phyloP scores from a whole-genome alignment of 2,329 filamentous ascomycete species.

The Thelonectria rubi region DNA sequence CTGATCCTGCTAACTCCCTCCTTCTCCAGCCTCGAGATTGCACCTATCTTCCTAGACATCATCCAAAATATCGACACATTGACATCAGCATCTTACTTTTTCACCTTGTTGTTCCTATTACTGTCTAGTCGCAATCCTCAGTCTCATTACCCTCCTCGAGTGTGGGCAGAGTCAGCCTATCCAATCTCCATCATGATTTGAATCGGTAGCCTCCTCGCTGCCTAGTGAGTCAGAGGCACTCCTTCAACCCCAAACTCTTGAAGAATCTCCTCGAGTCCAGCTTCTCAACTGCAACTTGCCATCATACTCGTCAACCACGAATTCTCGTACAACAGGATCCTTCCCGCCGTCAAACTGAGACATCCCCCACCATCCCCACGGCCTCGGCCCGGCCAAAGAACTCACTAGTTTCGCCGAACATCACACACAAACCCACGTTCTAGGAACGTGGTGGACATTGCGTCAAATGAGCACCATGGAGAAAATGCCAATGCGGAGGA shows the following conservation, averaged over 20 bases:
- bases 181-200: neutral
- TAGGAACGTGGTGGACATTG: conserved; percentile 18
- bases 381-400: conserved; percentile 8
- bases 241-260: neutral
- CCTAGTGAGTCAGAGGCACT: conserved; percentile 4
- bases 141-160: neutral
- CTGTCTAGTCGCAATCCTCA: neutral
- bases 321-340: neutral
- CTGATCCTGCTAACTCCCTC: neutral
- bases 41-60: neutral
- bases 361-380: conserved; percentile 19
- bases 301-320: neutral
- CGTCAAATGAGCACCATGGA: conserved; percentile 26
- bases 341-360: conserved; percentile 14
- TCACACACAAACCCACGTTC: conserved; percentile 25
- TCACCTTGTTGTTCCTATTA: neutral
- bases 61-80: conserved; percentile 1
- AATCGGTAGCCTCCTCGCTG: neutral
- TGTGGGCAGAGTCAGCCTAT: neutral
- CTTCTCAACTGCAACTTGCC: conserved; percentile 1
- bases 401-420: conserved; percentile 11
- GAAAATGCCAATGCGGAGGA: conserved; percentile 39
- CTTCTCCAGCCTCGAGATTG: neutral
- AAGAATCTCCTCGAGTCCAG: neutral
- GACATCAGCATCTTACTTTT: neutral